phyloP scores from a whole-genome alignment of 257 asterid genomes.

The Gentiana straminea region DNA sequence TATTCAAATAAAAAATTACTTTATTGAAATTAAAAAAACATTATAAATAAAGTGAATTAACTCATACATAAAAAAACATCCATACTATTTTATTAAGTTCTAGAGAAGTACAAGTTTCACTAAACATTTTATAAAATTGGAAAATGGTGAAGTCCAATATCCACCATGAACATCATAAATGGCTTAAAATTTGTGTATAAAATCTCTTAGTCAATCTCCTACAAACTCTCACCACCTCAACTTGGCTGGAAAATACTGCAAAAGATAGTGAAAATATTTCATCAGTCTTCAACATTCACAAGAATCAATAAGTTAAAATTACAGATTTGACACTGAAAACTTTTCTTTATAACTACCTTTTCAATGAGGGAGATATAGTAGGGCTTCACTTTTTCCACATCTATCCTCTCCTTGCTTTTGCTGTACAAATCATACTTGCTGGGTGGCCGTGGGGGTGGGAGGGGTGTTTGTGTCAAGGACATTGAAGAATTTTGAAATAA shows the following conservation, averaged over 20 bases:
- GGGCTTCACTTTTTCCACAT: conserved; percentile 65
- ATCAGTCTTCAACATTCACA: background rate
- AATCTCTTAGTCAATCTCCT: too few species aligned
- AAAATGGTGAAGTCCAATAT: too few species aligned
- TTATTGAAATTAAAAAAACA: too few species aligned
- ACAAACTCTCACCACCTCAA: conserved; percentile 35
- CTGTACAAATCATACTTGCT: conserved; percentile 81
- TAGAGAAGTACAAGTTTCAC: too few species aligned
- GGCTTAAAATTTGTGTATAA: too few species aligned
- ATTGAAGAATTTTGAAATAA: background rate
- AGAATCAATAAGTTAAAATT: background rate
- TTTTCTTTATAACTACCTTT: conserved; percentile 27
- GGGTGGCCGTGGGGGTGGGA: conserved; percentile 6
- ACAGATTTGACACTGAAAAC: background rate
- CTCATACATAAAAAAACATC: too few species aligned
- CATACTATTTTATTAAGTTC: too few species aligned
- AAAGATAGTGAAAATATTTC: background rate
- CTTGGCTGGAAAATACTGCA: conserved; percentile 49
- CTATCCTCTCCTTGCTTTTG: conserved; percentile 62
- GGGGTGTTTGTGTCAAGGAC: too few species aligned
- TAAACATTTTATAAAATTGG: too few species aligned
- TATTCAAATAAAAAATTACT: too few species aligned
- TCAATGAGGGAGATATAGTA: conserved; percentile 66
- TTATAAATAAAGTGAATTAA: too few species aligned
- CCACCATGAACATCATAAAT: too few species aligned